A percentile compares a stretch with the other conserved stretches of the same genome.
Conservation (phyloP, 495 filamentous ascomycete genomes). For the Hypoxylon crocopeplum region DNA sequence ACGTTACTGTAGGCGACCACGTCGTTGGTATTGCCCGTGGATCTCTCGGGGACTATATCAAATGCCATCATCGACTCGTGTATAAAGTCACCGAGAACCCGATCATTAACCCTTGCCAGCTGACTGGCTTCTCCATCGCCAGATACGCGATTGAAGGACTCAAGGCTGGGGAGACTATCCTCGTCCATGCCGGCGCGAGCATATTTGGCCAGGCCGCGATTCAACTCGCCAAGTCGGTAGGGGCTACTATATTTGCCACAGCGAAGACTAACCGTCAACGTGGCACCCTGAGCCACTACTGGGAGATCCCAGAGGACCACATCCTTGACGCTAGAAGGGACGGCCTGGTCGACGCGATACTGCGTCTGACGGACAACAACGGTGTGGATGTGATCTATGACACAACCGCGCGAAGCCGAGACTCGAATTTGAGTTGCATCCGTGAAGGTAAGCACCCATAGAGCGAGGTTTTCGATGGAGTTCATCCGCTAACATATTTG, state of each 20-base stretch:
- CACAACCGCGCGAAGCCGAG: constrained; percentile 35
- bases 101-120: constrained; percentile 48
- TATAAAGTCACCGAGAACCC: constrained; percentile 43
- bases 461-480: neutral
- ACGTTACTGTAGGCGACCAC: constrained; percentile 46
- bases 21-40: constrained; percentile 49
- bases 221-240: constrained; percentile 47
- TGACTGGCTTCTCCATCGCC: constrained; percentile 54
- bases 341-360: constrained; percentile 45
- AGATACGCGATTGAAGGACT: constrained; percentile 47
- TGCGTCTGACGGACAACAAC: constrained; percentile 45
- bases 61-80: constrained; percentile 19
- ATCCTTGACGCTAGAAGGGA: constrained; percentile 49
- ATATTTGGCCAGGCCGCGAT: constrained; percentile 59
- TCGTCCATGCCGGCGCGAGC: constrained; percentile 58
- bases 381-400: constrained; percentile 67
- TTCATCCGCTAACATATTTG: constrained; percentile 2
- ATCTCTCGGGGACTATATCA: constrained; percentile 33
- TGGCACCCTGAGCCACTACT: constrained; percentile 45
- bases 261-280: constrained; percentile 49
- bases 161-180: constrained; percentile 48
- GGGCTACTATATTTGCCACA: constrained; percentile 56
- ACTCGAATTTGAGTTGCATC: constrained; percentile 21
- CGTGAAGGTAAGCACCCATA: constrained; percentile 17
- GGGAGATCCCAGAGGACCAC: constrained; percentile 46